Evolutionary conservation across 2,329 filamentous ascomycete genomes (phyloP).

Genomic region (Sporothrix curviconia): DNA sequence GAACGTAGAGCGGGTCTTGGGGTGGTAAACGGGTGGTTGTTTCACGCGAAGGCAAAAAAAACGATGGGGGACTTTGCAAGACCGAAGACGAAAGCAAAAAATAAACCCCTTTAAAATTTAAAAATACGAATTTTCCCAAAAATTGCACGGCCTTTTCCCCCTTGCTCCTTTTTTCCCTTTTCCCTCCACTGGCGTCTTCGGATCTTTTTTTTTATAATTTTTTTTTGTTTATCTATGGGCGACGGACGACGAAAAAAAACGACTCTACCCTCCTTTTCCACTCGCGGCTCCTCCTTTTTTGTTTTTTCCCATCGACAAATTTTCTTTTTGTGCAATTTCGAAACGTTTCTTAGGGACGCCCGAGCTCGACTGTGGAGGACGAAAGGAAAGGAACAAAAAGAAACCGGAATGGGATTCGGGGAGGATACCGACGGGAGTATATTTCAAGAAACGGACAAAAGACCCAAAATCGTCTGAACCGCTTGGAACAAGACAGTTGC

Average conservation of each 20-base stretch:
- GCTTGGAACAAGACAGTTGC: background rate
- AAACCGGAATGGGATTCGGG: conserved; percentile 6
- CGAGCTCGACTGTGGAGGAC: background rate
- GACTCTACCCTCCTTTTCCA: no score
- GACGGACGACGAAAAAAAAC: no score
- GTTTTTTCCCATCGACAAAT: conserved; percentile 1
- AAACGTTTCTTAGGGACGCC: conserved; percentile 6
- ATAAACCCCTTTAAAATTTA: background rate
- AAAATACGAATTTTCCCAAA: background rate
- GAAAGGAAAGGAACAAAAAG: background rate
- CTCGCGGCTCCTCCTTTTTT: background rate
- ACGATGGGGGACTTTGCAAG: no score
- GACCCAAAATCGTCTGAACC: no score
- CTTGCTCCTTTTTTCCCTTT: no score
- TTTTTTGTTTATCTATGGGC: background rate
- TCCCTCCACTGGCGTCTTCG: conserved; percentile 10
- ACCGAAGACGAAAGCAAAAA: no score
- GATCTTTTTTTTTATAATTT: conserved; percentile 1
- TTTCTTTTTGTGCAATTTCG: conserved; percentile 8
- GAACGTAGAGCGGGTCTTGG: background rate
- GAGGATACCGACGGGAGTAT: background rate
- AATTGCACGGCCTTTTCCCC: no score
- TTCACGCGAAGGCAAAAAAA: no score
- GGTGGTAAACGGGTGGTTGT: no score
- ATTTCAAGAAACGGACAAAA: conserved; percentile 2